These are phyloP conservation scores for Imleria badia DNA, from an alignment of 768 basidiomycete genomes.

Conservation along the genomic window DNA sequence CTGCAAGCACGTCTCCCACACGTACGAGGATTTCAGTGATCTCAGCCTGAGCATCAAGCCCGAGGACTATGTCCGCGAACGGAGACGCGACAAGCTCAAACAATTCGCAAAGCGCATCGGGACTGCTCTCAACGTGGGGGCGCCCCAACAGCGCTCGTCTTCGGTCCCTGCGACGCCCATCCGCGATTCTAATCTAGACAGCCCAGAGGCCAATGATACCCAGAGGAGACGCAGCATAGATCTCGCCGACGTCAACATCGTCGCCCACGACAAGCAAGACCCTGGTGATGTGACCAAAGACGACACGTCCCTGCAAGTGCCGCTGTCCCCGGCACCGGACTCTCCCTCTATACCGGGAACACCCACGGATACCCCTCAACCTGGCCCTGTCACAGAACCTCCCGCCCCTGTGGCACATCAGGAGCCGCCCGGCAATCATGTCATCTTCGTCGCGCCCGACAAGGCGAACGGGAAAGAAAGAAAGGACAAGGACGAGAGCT, in stretches of 20 bases:
- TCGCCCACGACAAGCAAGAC: constrained; percentile 2
- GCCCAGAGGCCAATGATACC: constrained; percentile 21
- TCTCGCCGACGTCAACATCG: constrained; percentile 36
- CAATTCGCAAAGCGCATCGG: constrained; percentile 65
- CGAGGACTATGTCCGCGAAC: constrained; percentile 69
- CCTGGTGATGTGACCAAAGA: background rate
- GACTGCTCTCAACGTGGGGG: constrained; percentile 23
- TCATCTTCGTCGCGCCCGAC: constrained; percentile 36
- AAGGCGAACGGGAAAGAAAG: constrained; percentile 38
- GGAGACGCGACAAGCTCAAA: constrained; percentile 77
- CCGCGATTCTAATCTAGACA: constrained; percentile 34
- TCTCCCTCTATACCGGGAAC: constrained; percentile 18
- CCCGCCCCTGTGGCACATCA: background rate
- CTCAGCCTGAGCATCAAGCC: constrained; percentile 87
- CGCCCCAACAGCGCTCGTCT: constrained; percentile 49
- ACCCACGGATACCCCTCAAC: constrained; percentile 8
- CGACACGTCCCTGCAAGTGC: background rate
- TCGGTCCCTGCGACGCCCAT: constrained; percentile 52
- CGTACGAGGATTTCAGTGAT: constrained; percentile 85
- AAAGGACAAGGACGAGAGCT: constrained; percentile 44
- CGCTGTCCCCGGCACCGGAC: background rate
- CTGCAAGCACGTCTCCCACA: constrained; percentile 89
- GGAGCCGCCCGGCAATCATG: constrained; percentile 27
- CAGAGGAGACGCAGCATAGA: constrained; percentile 34
- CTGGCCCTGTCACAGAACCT: constrained; percentile 4